A percentile compares a stretch with the other conserved stretches of the same genome.
phyloP scores from a whole-genome alignment of 768 basidiomycete genomes.

The Amanita muscaria region DNA sequence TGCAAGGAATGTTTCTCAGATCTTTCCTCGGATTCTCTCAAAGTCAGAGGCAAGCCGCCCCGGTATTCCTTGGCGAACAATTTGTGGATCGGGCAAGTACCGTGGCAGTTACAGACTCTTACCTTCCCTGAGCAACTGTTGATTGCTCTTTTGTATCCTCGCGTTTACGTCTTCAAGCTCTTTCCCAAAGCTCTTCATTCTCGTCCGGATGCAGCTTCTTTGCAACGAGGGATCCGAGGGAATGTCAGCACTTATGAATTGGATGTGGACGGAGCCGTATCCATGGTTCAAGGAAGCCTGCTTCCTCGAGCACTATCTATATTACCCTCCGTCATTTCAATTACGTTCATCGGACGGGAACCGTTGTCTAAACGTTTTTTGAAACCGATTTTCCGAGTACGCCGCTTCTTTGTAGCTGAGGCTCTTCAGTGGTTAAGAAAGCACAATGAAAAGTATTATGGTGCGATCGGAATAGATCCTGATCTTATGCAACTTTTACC shows the following conservation, averaged over 20 bases:
- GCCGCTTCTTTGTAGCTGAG: constrained; percentile 16
- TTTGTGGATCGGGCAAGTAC: constrained; percentile 30
- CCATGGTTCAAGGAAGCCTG: too few species aligned
- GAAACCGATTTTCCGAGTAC: constrained; percentile 12
- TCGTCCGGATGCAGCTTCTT: constrained; percentile 24
- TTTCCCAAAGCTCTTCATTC: constrained; percentile 25
- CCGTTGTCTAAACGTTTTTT: too few species aligned
- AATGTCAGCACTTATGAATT: too few species aligned
- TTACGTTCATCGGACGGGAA: too few species aligned
- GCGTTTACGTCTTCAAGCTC: constrained; percentile 27
- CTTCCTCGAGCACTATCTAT: too few species aligned
- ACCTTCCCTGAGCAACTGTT: constrained; percentile 32
- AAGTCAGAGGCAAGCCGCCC: not conserved
- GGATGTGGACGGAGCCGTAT: too few species aligned
- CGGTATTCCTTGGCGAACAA: constrained; percentile 19
- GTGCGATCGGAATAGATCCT: constrained; percentile 18
- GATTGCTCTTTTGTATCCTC: constrained; percentile 22
- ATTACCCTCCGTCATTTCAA: too few species aligned
- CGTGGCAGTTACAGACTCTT: constrained; percentile 18
- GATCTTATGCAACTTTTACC: constrained; percentile 19
- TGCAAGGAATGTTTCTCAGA: not conserved
- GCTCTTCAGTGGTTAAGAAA: constrained; percentile 29
- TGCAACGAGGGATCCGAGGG: not conserved
- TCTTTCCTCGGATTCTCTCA: not conserved
- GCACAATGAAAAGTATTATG: constrained; percentile 25